Evolutionary conservation across 1,284 basidiomycete species (phyloP), one percentile per base, ranked within the genome.

Genomic region (Sanghuangporus weigelae): DNA sequence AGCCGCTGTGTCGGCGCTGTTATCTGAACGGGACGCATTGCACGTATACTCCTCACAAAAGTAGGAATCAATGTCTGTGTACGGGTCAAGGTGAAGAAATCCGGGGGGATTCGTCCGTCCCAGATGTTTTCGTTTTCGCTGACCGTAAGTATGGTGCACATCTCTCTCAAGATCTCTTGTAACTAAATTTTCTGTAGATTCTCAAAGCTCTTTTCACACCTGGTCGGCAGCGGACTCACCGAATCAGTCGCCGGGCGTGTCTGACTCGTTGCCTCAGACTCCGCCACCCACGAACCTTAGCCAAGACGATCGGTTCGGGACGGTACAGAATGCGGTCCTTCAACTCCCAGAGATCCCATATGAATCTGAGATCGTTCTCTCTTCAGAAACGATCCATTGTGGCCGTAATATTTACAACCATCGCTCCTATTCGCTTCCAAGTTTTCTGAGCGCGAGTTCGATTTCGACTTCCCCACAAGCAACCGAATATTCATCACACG

Each of bases 41-140:
- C 42, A 60, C 62, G 19, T 66, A 66, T 44, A 66, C 65, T 10
- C 65, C 65, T 6, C 65, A 66, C 53, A 66, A 66, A 48, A 57
- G 57, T 53, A 59, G 65, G 23, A 63, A 54, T 39, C 57, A 58
- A 11, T 66, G 61, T 57, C 57, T 39, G 11, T 66, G 65, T 42
- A 56, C 51, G 3, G 65, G 58, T 5, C 63, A 64, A 49, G 19
- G 42, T 19, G 65, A 63, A 11, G 62, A 61, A 12, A 26, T 7
- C 10, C 65, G 26, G 11, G 19, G 14, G 19, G 49, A 62, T 59
- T 39, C 48, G 11, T 61, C 44, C 44, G 53, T 59, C n/a, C 56
- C 65, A 38, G 65, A 66, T 36, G 65, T 63, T 7, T 60, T 57
- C 54, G 55, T 66, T 58, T 66, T 63, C 57, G 40, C 61, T 7